Evolutionary conservation across 495 filamentous ascomycete species (phyloP).

Genomic region (Podospora didyma): DNA sequence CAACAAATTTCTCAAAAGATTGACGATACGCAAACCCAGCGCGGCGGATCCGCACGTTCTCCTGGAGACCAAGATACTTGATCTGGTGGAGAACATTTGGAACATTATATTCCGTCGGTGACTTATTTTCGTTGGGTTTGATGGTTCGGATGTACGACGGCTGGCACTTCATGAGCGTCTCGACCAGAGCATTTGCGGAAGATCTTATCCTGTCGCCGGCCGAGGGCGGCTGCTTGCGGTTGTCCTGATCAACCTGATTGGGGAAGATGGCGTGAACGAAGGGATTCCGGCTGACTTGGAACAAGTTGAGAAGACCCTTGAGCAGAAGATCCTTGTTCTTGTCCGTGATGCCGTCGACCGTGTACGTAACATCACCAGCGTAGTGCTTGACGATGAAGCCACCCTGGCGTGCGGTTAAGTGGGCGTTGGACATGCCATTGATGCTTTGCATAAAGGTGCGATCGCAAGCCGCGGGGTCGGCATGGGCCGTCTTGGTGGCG

Average conservation of each 20-base stretch:
- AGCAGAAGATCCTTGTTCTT: slow-evolving; percentile 99
- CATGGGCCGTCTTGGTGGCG: slow-evolving; percentile 94
- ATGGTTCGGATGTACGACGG: slow-evolving; percentile 99
- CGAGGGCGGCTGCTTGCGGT: slow-evolving; percentile 88
- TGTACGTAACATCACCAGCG: slow-evolving; percentile 95
- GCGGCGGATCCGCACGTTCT: slow-evolving; percentile 96
- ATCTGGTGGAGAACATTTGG: slow-evolving; percentile 97
- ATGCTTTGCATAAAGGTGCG: slow-evolving; percentile 91
- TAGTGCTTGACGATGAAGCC: slow-evolving; percentile 99
- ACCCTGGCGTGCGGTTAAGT: slow-evolving; percentile 88
- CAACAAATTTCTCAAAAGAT: slow-evolving; percentile 97
- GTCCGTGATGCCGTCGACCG: slow-evolving; percentile 95
- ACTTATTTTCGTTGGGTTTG: slow-evolving; percentile 99
- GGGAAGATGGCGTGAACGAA: slow-evolving; percentile 91
- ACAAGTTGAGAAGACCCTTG: slow-evolving; percentile 88
- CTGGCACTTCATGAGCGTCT: slow-evolving; percentile 93
- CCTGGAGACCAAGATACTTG: slow-evolving; percentile 97
- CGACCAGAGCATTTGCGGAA: slow-evolving; percentile 92
- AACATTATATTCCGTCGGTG: slow-evolving; percentile 82
- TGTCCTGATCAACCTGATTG: slow-evolving; percentile 90
- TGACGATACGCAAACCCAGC: slow-evolving; percentile 97
- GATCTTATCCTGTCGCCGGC: slow-evolving; percentile 96
- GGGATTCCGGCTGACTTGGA: slow-evolving; percentile 74
- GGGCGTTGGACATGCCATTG: slow-evolving; percentile 83
- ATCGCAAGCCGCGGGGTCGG: slow-evolving; percentile 89